Conservation (phyloP, 305 asterid species). For the Solanum hybrid region DNA sequence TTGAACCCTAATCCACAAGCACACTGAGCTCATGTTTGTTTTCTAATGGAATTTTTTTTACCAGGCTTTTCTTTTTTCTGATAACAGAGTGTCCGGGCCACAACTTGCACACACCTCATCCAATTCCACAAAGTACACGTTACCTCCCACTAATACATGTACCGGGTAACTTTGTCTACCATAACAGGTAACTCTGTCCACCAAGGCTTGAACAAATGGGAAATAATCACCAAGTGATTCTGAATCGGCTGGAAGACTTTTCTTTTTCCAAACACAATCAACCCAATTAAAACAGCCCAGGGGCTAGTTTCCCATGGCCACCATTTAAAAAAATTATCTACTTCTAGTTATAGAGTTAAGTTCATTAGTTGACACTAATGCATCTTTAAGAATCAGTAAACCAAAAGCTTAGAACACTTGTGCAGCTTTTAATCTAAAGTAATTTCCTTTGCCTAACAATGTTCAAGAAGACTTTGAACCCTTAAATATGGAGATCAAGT, state of each 20-base stretch:
- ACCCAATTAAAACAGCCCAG: background rate
- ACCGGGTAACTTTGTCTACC: background rate
- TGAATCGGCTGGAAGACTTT: background rate
- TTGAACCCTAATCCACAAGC: background rate
- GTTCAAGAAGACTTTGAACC: background rate
- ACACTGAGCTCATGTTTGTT: background rate
- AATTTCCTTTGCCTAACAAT: background rate
- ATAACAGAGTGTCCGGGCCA: background rate
- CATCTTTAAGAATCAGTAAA: background rate
- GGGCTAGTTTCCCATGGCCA: background rate
- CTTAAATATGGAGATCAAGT: background rate
- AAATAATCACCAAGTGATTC: background rate
- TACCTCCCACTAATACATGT: background rate
- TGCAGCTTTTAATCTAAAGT: background rate
- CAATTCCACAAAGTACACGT: background rate
- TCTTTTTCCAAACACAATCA: background rate
- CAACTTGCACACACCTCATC: background rate
- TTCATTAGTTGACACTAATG: background rate
- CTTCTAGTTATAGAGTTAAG: background rate
- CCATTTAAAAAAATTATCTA: background rate
- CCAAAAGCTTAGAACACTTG: background rate
- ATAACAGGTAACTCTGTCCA: background rate
- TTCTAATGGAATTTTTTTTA: background rate
- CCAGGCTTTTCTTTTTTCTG: background rate
- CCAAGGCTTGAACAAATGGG: background rate